Evolutionary conservation across 768 basidiomycete species (phyloP).

Genomic region (Kwoniella botswanensis): DNA sequence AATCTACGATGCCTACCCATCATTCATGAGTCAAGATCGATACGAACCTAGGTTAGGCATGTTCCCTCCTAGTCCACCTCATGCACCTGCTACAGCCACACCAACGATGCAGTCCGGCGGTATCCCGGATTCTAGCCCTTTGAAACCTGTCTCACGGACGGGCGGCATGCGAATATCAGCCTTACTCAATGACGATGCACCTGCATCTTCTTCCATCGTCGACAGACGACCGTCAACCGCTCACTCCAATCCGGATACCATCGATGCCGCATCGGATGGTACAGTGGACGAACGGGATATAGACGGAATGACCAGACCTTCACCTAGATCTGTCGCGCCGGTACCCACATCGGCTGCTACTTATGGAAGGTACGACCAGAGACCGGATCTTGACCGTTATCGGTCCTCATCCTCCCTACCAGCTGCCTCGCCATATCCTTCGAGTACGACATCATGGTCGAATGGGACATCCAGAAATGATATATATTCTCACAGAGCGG

Average conservation of each 20-base stretch:
- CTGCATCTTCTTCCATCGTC: conserved; percentile 1
- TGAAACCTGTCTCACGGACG: conserved; percentile 24
- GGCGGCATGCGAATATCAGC: conserved; percentile 47
- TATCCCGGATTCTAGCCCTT: conserved; percentile 2
- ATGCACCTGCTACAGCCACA: neutral
- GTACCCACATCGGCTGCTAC: neutral
- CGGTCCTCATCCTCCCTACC: conserved; percentile 21
- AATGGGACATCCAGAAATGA: conserved; percentile 8
- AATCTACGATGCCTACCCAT: conserved; percentile 26
- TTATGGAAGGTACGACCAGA: conserved; percentile 22
- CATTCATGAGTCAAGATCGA: conserved; percentile 14
- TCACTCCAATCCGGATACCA: conserved; percentile 14
- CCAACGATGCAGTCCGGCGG: neutral
- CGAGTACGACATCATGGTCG: conserved; percentile 12
- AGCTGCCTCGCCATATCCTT: conserved; percentile 10
- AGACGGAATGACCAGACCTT: conserved; percentile 32
- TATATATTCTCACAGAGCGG: conserved; percentile 4
- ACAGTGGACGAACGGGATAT: conserved; percentile 45
- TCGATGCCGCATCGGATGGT: conserved; percentile 47
- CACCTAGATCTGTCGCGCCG: conserved; percentile 25
- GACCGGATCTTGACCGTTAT: conserved; percentile 28
- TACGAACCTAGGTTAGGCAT: conserved; percentile 42
- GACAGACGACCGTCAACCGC: conserved; percentile 18
- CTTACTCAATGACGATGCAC: conserved; percentile 47
- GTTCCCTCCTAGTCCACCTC: conserved; percentile 36